phyloP scores from a whole-genome alignment of 768 basidiomycete species.

The Lyophyllum atratum region DNA sequence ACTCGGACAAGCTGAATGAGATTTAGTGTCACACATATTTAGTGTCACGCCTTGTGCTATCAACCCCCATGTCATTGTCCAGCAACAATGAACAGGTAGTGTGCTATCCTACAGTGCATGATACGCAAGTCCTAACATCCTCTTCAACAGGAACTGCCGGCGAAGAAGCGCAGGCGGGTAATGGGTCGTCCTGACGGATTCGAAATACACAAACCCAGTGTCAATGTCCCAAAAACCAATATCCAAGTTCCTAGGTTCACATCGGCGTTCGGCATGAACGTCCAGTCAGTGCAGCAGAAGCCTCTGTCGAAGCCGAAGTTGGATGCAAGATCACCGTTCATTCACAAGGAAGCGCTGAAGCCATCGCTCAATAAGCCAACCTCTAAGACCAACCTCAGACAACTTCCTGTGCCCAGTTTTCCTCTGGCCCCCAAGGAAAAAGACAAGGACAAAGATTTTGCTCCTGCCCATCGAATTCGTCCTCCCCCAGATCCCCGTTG shows the following conservation, averaged over 20 bases:
- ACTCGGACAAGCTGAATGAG: constrained; percentile 2
- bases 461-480: constrained; percentile 1
- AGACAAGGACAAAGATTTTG: not conserved
- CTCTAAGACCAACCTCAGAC: constrained; percentile 14
- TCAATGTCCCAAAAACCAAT: constrained; percentile 4
- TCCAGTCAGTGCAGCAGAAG: constrained; percentile 1
- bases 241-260: constrained; percentile 16
- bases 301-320: constrained; percentile 5
- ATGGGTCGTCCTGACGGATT: constrained; percentile 21
- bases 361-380: constrained; percentile 4
- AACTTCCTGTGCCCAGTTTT: constrained; percentile 14
- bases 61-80: constrained; percentile 9
- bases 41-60: constrained; percentile 16
- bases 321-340: constrained; percentile 1
- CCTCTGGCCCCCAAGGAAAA: not conserved
- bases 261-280: constrained; percentile 13
- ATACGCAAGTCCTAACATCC: not conserved
- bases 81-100: constrained; percentile 8
- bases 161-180: constrained; percentile 19
- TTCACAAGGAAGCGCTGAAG: constrained; percentile 4
- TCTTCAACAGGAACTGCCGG: constrained; percentile 11
- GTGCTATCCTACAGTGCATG: not conserved
- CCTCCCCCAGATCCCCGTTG: constrained; percentile 10
- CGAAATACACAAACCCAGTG: constrained; percentile 9
- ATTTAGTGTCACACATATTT: constrained; percentile 13